Evolutionary conservation across 2,329 filamentous ascomycete species (phyloP).

Genomic region (Neonectria magnoliae): DNA sequence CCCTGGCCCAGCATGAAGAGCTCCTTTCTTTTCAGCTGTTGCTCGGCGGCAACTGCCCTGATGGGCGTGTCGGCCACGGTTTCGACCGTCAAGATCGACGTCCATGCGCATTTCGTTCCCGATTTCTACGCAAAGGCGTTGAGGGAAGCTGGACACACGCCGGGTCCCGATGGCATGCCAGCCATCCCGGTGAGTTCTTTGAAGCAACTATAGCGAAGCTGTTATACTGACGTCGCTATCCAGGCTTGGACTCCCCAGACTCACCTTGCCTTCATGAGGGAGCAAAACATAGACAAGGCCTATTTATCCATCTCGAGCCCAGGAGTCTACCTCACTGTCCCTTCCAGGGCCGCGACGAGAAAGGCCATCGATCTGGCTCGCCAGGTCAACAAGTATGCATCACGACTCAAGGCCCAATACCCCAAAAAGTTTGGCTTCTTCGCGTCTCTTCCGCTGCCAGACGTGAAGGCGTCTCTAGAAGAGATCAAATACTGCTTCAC

Average conservation of each 20-base stretch:
- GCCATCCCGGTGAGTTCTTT: constrained; percentile 34
- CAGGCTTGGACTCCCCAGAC: constrained; percentile 24
- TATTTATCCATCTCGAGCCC: constrained; percentile 40
- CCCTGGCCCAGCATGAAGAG: constrained; percentile 10
- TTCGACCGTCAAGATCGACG: constrained; percentile 33
- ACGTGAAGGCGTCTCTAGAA: constrained; percentile 55
- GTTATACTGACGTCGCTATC: neutral
- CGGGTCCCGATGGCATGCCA: constrained; percentile 41
- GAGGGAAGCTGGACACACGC: constrained; percentile 33
- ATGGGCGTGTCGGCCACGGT: neutral
- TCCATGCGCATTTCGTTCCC: constrained; percentile 38
- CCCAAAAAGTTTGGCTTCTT: constrained; percentile 57
- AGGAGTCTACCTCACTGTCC: constrained; percentile 37
- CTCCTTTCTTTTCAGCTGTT: constrained; percentile 1
- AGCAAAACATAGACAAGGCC: constrained; percentile 30
- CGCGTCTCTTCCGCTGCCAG: constrained; percentile 62
- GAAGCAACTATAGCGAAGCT: neutral
- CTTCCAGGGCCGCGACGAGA: constrained; percentile 30
- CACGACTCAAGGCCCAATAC: constrained; percentile 27
- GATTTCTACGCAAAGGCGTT: constrained; percentile 38
- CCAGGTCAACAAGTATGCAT: constrained; percentile 33
- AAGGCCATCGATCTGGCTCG: constrained; percentile 33
- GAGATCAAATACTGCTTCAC: constrained; percentile 58
- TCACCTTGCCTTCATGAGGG: constrained; percentile 37
- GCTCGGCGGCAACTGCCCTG: neutral